These are phyloP conservation scores for Hylodesmum podocarpum DNA, from an alignment of 306 rosid species.

Conservation along the genomic window DNA sequence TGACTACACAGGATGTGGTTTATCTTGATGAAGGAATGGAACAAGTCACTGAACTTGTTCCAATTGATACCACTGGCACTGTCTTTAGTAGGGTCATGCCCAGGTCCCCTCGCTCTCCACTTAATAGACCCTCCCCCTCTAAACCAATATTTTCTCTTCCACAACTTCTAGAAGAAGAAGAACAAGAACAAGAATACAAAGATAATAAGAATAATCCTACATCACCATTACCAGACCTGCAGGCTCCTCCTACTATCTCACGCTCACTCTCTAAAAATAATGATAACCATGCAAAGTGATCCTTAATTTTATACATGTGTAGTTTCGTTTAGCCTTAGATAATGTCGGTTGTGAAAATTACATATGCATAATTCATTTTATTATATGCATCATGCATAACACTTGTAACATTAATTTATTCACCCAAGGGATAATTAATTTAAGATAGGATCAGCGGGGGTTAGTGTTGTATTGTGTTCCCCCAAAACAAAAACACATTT, in stretches of 20 bases:
- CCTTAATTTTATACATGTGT: neutral
- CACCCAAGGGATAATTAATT: neutral
- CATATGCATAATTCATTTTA: neutral
- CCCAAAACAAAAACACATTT: neutral
- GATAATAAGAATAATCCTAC: neutral
- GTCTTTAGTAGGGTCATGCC: constrained; percentile 22
- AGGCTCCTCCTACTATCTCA: neutral
- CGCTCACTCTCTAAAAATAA: neutral
- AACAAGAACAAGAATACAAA: too few species aligned
- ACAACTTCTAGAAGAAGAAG: constrained; percentile 19
- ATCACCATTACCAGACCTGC: constrained; percentile 1
- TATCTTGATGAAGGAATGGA: constrained; percentile 72
- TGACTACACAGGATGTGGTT: constrained; percentile 80
- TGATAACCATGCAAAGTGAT: neutral
- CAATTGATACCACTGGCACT: constrained; percentile 36
- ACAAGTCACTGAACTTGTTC: constrained; percentile 66
- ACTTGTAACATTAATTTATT: neutral
- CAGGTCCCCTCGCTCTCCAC: constrained; percentile 41
- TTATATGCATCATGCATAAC: neutral
- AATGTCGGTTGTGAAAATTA: neutral
- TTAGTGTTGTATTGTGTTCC: neutral
- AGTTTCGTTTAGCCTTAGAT: constrained; percentile 12
- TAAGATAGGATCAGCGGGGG: neutral
- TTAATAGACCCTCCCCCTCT: neutral
- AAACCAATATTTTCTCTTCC: constrained; percentile 34